Conservation (phyloP, 2,329 filamentous ascomycete genomes). For the Ophiocordyceps polyrhachis-furcata region DNA sequence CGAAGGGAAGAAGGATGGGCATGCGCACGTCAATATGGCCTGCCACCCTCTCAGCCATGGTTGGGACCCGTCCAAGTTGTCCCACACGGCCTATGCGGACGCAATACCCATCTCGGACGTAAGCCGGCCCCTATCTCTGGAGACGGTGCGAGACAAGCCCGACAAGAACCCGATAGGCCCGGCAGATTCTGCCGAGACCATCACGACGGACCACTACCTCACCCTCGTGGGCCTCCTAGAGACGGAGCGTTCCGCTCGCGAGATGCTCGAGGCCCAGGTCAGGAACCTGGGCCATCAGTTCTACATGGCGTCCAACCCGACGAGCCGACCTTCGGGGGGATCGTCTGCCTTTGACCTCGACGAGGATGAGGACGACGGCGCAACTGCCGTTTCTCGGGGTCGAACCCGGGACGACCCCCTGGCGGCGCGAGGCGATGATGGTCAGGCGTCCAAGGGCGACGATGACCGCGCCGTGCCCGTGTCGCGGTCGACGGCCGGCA, state of each 20-base stretch:
- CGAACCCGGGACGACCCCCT: conserved; percentile 6
- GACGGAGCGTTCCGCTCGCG: conserved; percentile 35
- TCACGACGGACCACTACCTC: conserved; percentile 28
- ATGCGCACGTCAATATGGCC: too few relatives aligned
- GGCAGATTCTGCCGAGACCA: conserved; percentile 12
- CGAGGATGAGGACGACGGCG: conserved; percentile 19
- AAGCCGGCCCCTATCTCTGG: conserved; percentile 22
- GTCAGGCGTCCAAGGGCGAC: neutral
- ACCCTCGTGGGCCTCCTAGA: conserved; percentile 33
- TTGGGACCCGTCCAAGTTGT: too few relatives aligned
- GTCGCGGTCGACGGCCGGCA: conserved; percentile 34
- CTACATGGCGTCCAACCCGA: conserved; percentile 24
- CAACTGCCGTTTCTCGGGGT: conserved; percentile 10
- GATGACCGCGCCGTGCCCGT: conserved; percentile 42
- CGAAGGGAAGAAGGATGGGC: too few relatives aligned
- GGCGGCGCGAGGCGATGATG: neutral
- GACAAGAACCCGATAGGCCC: conserved; percentile 11
- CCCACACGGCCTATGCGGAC: too few relatives aligned
- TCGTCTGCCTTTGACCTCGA: conserved; percentile 24
- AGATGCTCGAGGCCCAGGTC: conserved; percentile 36
- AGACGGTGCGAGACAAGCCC: conserved; percentile 24
- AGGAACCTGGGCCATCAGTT: conserved; percentile 31
- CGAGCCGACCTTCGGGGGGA: conserved; percentile 16
- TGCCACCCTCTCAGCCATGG: too few relatives aligned
- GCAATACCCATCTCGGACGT: conserved; percentile 5